Conservation (phyloP, 2,329 filamentous ascomycete genomes). For the Ophiognomonia clavigignenti-juglandacearum region DNA sequence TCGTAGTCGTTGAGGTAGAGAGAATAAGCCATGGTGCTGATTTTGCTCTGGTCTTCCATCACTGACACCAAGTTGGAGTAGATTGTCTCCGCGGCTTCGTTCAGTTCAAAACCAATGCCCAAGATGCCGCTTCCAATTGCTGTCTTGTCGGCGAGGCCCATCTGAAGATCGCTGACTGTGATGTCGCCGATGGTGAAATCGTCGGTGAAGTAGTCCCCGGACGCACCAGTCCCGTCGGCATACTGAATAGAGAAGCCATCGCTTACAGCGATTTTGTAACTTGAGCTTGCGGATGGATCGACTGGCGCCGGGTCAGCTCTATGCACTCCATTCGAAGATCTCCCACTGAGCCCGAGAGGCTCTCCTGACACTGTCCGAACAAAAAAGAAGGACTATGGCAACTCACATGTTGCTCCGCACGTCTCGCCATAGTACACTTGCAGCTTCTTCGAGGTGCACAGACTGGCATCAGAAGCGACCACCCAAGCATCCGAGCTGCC, state of each 20-base stretch:
- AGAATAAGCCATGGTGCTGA: slow-evolving; percentile 62
- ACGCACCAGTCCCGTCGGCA: slow-evolving; percentile 50
- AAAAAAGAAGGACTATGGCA: neutral
- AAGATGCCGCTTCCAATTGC: slow-evolving; percentile 51
- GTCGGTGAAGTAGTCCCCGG: slow-evolving; percentile 55
- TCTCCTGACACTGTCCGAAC: neutral
- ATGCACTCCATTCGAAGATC: too few relatives aligned
- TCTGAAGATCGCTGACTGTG: slow-evolving; percentile 46
- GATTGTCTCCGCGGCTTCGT: slow-evolving; percentile 36
- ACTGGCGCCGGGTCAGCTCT: slow-evolving; percentile 20
- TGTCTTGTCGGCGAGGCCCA: slow-evolving; percentile 47
- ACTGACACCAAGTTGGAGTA: slow-evolving; percentile 60
- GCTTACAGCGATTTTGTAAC: slow-evolving; percentile 37
- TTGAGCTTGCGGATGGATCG: slow-evolving; percentile 40
- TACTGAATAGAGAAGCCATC: slow-evolving; percentile 56
- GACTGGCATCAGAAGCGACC: slow-evolving; percentile 31
- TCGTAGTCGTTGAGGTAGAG: slow-evolving; percentile 56
- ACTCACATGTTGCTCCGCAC: slow-evolving; percentile 38
- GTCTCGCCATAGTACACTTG: slow-evolving; percentile 30
- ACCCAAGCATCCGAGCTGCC: slow-evolving; percentile 62
- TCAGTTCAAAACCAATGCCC: slow-evolving; percentile 52
- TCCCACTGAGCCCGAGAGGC: slow-evolving; percentile 1
- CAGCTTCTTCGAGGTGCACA: slow-evolving; percentile 32
- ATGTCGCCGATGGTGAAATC: slow-evolving; percentile 45
- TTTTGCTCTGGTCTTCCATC: slow-evolving; percentile 57